These are phyloP conservation scores for Ensete ventricosum DNA, from an alignment of 176 grass and related monocot species.

Conservation along the genomic window DNA sequence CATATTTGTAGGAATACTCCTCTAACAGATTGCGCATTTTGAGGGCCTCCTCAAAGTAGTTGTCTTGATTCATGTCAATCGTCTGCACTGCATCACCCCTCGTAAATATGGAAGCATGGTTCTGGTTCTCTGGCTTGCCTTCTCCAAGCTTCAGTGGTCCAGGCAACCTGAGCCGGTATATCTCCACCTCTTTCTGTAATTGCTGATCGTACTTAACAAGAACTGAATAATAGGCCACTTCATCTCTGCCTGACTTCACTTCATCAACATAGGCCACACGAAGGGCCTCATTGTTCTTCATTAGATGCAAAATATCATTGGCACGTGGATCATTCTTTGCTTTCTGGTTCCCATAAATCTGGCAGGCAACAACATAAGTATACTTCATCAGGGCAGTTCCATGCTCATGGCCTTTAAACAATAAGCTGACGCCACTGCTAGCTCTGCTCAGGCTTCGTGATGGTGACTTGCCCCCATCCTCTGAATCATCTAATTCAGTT, in stretches of 20 bases:
- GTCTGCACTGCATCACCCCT: constrained; percentile 87
- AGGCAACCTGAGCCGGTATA: constrained; percentile 84
- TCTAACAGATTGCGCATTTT: constrained; percentile 97
- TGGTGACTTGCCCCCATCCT: constrained; percentile 29
- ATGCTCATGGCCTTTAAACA: constrained; percentile 87
- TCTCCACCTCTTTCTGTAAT: constrained; percentile 70
- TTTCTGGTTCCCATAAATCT: constrained; percentile 95
- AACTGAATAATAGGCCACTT: constrained; percentile 70
- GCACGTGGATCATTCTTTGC: constrained; percentile 61
- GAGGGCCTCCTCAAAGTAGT: constrained; percentile 94
- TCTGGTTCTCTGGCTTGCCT: constrained; percentile 98
- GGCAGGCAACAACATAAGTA: constrained; percentile 86
- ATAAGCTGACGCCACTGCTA: constrained; percentile 51
- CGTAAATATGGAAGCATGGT: constrained; percentile 94
- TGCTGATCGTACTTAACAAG: constrained; percentile 80
- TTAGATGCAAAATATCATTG: constrained; percentile 72
- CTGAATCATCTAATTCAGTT: constrained; percentile 37
- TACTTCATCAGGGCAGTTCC: constrained; percentile 86
- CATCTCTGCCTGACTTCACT: constrained; percentile 26
- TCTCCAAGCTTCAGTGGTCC: constrained; percentile 83
- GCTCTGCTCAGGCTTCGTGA: constrained; percentile 48
- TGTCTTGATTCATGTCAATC: constrained; percentile 99
- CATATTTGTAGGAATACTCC: constrained; percentile 69
- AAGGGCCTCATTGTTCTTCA: constrained; percentile 87
- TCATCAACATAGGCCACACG: constrained; percentile 97